Conservation (phyloP, 2,329 filamentous ascomycete genomes). For the Chaetomium olivaceum region DNA sequence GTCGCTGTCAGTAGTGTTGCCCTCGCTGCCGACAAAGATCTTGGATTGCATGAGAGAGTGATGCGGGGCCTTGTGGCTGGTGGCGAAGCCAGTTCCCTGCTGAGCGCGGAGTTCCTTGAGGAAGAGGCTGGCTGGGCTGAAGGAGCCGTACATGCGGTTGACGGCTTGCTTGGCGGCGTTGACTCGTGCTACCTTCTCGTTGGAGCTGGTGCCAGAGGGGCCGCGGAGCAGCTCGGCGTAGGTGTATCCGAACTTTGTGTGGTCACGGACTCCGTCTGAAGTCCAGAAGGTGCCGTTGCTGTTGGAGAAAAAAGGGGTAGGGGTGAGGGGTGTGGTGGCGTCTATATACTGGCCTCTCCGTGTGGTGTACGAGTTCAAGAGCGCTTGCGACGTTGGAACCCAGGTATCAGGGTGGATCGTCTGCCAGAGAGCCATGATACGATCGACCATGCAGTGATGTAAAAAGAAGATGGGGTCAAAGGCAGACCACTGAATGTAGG, state of each 20-base stretch:
- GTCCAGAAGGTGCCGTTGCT: constrained; percentile 65
- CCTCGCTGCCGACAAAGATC: constrained; percentile 39
- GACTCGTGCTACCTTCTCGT: constrained; percentile 32
- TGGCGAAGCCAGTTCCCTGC: background rate
- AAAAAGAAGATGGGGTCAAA: constrained; percentile 81
- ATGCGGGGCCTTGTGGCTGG: background rate
- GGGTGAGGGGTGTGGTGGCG: constrained; percentile 60
- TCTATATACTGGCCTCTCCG: constrained; percentile 55
- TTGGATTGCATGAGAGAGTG: constrained; percentile 6
- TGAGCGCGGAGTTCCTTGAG: constrained; percentile 25
- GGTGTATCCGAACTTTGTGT: constrained; percentile 67
- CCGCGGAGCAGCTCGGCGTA: constrained; percentile 61
- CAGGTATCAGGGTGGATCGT: constrained; percentile 68
- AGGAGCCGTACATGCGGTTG: constrained; percentile 62
- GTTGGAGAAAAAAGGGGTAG: constrained; percentile 67
- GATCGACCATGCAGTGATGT: constrained; percentile 75
- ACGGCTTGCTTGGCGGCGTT: constrained; percentile 52
- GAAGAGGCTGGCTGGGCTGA: constrained; percentile 41
- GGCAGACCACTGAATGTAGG: constrained; percentile 59
- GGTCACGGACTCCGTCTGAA: constrained; percentile 61
- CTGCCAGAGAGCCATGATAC: constrained; percentile 77
- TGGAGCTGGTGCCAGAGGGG: constrained; percentile 36
- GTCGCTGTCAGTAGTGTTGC: constrained; percentile 25
- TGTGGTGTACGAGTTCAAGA: constrained; percentile 63
- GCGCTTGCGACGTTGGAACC: constrained; percentile 57